A percentile compares a stretch with the other conserved stretches of the same genome.
These are phyloP conservation scores for Irpex sp. DNA, from an alignment of 1,284 basidiomycete species.

Conservation along the genomic window DNA sequence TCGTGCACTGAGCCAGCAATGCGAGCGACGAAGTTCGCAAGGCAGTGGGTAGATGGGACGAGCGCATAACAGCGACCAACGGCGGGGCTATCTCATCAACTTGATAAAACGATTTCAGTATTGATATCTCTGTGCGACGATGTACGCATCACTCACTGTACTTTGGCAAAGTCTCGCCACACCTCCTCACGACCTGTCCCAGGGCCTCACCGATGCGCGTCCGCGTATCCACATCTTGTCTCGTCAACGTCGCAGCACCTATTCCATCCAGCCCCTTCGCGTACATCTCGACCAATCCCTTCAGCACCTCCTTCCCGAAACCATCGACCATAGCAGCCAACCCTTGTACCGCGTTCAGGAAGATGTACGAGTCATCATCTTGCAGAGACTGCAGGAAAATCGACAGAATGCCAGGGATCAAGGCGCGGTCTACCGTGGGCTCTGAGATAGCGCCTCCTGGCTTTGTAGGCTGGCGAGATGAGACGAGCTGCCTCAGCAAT, in stretches of 20 bases:
- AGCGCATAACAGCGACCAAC: slow-evolving; percentile 57
- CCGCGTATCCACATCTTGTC: slow-evolving; percentile 70
- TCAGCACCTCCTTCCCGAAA: slow-evolving; percentile 71
- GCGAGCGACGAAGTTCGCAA: slow-evolving; percentile 82
- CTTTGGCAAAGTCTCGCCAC: slow-evolving; percentile 62
- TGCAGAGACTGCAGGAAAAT: slow-evolving; percentile 84
- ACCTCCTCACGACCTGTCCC: slow-evolving; percentile 70
- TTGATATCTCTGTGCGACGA: slow-evolving; percentile 1
- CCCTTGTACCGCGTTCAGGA: slow-evolving; percentile 89
- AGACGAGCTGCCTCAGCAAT: slow-evolving; percentile 74
- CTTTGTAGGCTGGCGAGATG: slow-evolving; percentile 20
- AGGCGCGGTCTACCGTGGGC: slow-evolving; percentile 44
- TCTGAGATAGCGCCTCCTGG: slow-evolving; percentile 14
- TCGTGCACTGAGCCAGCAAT: slow-evolving; percentile 69
- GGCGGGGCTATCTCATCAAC: slow-evolving; percentile 70
- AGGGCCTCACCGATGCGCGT: slow-evolving; percentile 89
- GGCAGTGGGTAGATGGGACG: slow-evolving; percentile 56
- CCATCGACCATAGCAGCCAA: slow-evolving; percentile 77
- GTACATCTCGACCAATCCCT: slow-evolving; percentile 61
- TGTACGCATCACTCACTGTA: slow-evolving; percentile 50
- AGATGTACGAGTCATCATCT: slow-evolving; percentile 94
- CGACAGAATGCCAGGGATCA: slow-evolving; percentile 80
- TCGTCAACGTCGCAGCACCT: slow-evolving; percentile 41
- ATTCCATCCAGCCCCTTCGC: slow-evolving; percentile 45
- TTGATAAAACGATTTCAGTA: slow-evolving; percentile 24